Conservation (phyloP, 768 basidiomycete genomes). For the Flagelloscypha sp. region DNA sequence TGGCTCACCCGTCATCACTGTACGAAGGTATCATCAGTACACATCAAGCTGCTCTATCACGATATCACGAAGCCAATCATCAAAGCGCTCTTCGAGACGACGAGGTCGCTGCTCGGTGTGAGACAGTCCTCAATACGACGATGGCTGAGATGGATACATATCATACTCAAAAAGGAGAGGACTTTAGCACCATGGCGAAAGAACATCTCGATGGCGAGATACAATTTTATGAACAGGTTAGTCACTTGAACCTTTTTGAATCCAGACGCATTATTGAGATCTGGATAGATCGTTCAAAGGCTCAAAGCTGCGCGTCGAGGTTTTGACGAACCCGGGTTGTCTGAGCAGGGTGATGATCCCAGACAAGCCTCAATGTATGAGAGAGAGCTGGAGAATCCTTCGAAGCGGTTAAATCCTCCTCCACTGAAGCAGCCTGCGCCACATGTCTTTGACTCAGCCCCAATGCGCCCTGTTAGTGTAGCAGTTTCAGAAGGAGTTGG, state of each 20-base stretch:
- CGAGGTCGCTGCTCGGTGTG: conserved; percentile 65
- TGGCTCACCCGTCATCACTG: conserved; percentile 65
- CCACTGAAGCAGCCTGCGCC: conserved; percentile 70
- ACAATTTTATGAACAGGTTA: conserved; percentile 61
- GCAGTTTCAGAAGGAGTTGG: conserved; percentile 45
- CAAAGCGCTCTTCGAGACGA: conserved; percentile 46
- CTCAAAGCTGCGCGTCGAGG: conserved; percentile 47
- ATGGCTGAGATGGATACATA: conserved; percentile 85
- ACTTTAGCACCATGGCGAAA: conserved; percentile 48
- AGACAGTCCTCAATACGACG: conserved; percentile 82
- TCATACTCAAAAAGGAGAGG: conserved; percentile 65
- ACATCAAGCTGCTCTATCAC: conserved; percentile 57
- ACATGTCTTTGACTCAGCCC: conserved; percentile 64
- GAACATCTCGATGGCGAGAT: conserved; percentile 79
- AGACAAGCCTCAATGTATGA: conserved; percentile 70
- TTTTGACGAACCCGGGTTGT: conserved; percentile 43
- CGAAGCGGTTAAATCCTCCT: conserved; percentile 29
- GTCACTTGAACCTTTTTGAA: neutral
- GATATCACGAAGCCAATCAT: conserved; percentile 49
- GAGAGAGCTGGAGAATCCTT: conserved; percentile 56
- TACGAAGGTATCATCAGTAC: conserved; percentile 76
- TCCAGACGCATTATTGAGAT: neutral
- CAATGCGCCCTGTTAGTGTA: conserved; percentile 47
- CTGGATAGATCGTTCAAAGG: conserved; percentile 43
- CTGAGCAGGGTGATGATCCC: conserved; percentile 38